These are phyloP conservation scores for Solanum raphanifolium DNA, from an alignment of 257 asterid species.

Conservation along the genomic window DNA sequence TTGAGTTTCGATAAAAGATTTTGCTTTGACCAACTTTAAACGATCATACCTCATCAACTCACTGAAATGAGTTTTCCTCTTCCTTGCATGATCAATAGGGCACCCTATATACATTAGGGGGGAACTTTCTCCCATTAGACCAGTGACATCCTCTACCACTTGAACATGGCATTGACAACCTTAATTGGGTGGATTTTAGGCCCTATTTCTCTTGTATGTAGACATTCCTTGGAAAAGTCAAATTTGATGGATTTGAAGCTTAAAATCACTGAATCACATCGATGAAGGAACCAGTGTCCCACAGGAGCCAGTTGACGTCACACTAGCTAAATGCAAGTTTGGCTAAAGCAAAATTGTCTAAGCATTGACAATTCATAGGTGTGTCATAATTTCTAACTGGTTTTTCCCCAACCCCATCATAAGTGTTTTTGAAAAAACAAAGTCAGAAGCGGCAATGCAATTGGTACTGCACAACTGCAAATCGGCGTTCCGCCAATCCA, in stretches of 20 bases:
- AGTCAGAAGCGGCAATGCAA: neutral
- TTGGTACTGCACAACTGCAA: neutral
- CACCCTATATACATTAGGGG: neutral
- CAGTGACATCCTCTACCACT: neutral
- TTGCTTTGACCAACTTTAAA: neutral
- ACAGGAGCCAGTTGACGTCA: neutral
- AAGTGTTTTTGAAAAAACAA: too few relatives aligned
- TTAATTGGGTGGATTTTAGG: neutral
- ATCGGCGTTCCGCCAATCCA: neutral
- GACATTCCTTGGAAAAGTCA: neutral
- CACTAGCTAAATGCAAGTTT: neutral
- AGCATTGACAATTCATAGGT: neutral
- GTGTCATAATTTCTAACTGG: too few relatives aligned
- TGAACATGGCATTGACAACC: neutral
- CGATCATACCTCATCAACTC: neutral
- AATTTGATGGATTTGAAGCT: neutral
- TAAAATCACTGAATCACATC: too few relatives aligned
- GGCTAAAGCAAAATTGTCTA: neutral
- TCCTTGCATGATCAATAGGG: neutral
- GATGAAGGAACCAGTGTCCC: neutral
- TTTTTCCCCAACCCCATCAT: neutral
- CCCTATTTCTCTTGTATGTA: too few relatives aligned
- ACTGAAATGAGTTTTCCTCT: neutral
- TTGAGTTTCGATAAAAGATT: neutral
- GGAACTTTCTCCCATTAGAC: neutral